Percentiles rank a stretch among this genome's conserved stretches.
Evolutionary conservation across 2,329 filamentous ascomycete species (phyloP).

Genomic region (Thermothelomyces thermophilus): DNA sequence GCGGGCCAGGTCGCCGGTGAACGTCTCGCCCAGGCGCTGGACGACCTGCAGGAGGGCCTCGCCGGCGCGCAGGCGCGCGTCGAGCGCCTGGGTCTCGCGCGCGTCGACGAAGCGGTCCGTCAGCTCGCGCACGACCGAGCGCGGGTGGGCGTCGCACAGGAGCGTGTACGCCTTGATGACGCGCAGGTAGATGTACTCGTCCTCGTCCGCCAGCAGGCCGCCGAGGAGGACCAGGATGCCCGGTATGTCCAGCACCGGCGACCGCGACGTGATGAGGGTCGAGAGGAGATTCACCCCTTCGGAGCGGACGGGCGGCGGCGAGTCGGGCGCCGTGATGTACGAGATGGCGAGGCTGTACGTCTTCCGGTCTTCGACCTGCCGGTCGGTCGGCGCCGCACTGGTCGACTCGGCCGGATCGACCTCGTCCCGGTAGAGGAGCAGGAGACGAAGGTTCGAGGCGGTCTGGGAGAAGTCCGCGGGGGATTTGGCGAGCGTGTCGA

Average conservation of each 20-base stretch:
- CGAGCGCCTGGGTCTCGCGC: constrained; percentile 49
- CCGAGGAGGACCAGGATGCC: constrained; percentile 57
- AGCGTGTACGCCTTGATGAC: constrained; percentile 59
- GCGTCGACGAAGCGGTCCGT: constrained; percentile 62
- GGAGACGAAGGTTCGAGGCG: constrained; percentile 48
- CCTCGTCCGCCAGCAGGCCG: constrained; percentile 56
- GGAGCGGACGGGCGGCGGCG: constrained; percentile 58
- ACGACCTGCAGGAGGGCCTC: constrained; percentile 60
- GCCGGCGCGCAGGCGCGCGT: constrained; percentile 61
- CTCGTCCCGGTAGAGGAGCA: constrained; percentile 51
- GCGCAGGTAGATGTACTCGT: constrained; percentile 66
- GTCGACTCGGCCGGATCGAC: constrained; percentile 40
- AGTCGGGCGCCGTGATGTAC: constrained; percentile 56
- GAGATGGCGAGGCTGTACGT: constrained; percentile 56
- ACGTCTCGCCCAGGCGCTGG: constrained; percentile 51
- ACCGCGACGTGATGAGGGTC: constrained; percentile 46
- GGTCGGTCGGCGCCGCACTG: constrained; percentile 35
- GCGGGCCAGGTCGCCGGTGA: constrained; percentile 46
- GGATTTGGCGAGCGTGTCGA: constrained; percentile 38
- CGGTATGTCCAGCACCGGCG: constrained; percentile 59
- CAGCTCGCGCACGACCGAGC: constrained; percentile 55
- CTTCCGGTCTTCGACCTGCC: constrained; percentile 53
- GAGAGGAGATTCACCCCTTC: constrained; percentile 59
- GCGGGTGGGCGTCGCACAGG: constrained; percentile 55
- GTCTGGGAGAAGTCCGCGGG: constrained; percentile 43